These are phyloP conservation scores for Penicillium pulvis DNA, from an alignment of 495 filamentous ascomycete genomes.

Conservation along the genomic window DNA sequence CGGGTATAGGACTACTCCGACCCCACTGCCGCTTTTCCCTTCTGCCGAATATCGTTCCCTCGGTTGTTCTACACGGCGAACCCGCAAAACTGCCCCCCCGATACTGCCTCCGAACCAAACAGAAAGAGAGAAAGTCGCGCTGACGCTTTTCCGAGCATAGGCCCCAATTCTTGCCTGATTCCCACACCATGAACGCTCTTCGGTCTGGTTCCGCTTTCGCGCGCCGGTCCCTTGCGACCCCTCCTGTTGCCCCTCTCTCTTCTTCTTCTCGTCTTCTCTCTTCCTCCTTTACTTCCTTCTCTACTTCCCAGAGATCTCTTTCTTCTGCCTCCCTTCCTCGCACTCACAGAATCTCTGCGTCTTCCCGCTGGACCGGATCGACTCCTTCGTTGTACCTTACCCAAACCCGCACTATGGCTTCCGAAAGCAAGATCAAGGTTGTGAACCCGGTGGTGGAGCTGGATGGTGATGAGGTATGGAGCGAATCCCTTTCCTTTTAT, in stretches of 20 bases:
- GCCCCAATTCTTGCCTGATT: conserved; percentile 1
- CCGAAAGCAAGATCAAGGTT: conserved; percentile 83
- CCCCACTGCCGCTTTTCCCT: conserved; percentile 28
- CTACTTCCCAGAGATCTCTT: conserved; percentile 27
- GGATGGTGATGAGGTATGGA: conserved; percentile 84
- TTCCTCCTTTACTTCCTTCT: conserved; percentile 27
- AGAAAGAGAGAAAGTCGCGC: conserved; percentile 21
- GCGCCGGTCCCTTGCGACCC: conserved; percentile 40
- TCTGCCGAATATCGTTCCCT: conserved; percentile 37
- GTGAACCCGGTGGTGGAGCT: conserved; percentile 96
- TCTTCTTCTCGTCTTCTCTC: conserved; percentile 32
- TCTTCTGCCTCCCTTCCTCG: conserved; percentile 33
- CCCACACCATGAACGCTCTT: conserved; percentile 37
- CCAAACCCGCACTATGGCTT: conserved; percentile 50
- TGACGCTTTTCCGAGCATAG: conserved; percentile 21
- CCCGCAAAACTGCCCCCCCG: conserved; percentile 3
- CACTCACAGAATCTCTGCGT: conserved; percentile 29
- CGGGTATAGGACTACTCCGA: conserved; percentile 10
- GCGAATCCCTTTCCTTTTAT: conserved; percentile 11
- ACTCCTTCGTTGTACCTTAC: conserved; percentile 30
- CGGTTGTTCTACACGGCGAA: conserved; percentile 26
- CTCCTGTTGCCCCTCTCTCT: conserved; percentile 37
- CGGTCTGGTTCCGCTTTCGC: conserved; percentile 49
- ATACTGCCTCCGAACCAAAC: conserved; percentile 21
- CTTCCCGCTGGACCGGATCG: conserved; percentile 41